Evolutionary conservation across 352 stramenopile genomes (phyloP).

Genomic region (Ophiocytium majus): DNA sequence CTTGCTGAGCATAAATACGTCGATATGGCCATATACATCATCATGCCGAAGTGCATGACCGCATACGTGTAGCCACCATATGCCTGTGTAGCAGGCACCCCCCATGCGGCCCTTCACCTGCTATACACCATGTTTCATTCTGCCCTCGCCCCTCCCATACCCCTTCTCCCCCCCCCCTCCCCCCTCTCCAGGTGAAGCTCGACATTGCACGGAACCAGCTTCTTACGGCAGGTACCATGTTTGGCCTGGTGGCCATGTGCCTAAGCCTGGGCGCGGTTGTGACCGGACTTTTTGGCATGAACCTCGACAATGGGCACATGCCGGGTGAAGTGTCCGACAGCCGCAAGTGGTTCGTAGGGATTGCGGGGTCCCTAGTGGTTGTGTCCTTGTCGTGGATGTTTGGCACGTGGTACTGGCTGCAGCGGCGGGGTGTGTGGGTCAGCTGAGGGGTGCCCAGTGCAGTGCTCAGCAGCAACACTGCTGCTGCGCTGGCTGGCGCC

Average conservation of each 20-base stretch:
- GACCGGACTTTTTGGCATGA: conserved; percentile 46
- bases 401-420: background rate
- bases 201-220: conserved; percentile 53
- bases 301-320: conserved; percentile 15
- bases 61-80: background rate
- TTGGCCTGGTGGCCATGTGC: conserved; percentile 46
- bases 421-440: conserved; percentile 4
- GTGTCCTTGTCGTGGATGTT: background rate
- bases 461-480: no score
- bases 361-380: background rate
- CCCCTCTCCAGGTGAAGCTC: conserved; percentile 42
- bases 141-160: background rate
- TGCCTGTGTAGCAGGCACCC: background rate
- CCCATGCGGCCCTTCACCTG: background rate
- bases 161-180: background rate
- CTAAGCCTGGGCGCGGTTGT: conserved; percentile 47
- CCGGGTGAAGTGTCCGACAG: background rate
- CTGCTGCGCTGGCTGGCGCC: no score
- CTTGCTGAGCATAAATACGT: background rate
- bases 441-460: no score
- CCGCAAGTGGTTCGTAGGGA: conserved; percentile 13
- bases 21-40: background rate
- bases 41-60: background rate
- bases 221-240: conserved; percentile 48
- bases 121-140: background rate